phyloP scores from a whole-genome alignment of 306 rosid species.

The Pachyrhizus erosus region DNA sequence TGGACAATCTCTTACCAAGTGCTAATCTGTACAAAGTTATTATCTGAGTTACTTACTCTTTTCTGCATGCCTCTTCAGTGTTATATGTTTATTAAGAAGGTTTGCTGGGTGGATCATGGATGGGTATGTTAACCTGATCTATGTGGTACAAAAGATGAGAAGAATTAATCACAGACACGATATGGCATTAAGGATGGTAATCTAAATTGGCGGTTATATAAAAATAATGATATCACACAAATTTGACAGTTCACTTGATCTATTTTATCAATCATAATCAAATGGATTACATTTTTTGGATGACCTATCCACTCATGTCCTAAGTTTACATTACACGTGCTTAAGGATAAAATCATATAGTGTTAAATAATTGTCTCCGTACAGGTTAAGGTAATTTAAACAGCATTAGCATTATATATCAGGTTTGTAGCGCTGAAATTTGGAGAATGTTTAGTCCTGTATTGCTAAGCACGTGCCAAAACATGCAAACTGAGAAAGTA shows the following conservation, averaged over 20 bases:
- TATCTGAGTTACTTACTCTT: neutral
- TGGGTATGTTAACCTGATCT: neutral
- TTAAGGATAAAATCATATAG: neutral
- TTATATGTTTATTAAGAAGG: neutral
- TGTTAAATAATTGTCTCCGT: neutral
- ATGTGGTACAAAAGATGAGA: neutral
- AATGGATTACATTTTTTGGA: neutral
- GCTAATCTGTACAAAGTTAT: neutral
- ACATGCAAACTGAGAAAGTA: neutral
- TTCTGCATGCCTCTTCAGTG: neutral
- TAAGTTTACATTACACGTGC: neutral
- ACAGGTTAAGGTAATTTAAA: neutral
- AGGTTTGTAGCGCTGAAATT: neutral
- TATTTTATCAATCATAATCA: neutral
- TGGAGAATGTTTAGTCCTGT: neutral
- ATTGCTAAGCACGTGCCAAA: neutral
- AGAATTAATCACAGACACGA: neutral
- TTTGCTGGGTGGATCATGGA: neutral
- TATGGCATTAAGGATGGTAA: neutral
- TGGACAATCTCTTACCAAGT: neutral
- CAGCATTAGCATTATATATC: neutral
- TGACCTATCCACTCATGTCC: neutral
- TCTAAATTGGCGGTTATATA: neutral
- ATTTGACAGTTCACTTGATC: neutral
- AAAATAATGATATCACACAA: neutral